Evolutionary conservation across 2,329 filamentous ascomycete genomes (phyloP), one percentile per base, ranked within the genome.

Genomic region (Colletotrichum sp.): DNA sequence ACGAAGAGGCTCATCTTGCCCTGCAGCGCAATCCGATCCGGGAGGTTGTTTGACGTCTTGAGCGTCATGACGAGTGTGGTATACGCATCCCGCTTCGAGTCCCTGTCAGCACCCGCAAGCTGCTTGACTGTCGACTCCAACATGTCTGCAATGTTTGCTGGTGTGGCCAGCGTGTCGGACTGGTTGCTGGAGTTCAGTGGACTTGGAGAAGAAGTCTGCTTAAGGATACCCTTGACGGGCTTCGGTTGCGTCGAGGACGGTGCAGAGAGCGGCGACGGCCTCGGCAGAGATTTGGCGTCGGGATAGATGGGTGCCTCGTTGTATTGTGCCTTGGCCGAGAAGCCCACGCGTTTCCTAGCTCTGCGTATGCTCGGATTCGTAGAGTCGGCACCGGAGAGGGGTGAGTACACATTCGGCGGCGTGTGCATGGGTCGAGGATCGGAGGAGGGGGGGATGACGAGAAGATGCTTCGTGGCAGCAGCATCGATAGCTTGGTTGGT

Each of bases 41-140:
- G 96, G 16, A 98, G 86, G 79, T 95, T 94, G 77, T 96, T 95
- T 73, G 96, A 98, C 8, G 94, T 91, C 82, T 95, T 95, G 79
- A 98, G 87, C 6, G 93, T 93, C 39, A 92, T 90, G 36, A 94
- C 92, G 60, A 99, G 88, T 80, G 94, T 94, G 82, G 93, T 92
- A 81, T 99, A 99, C 65, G 96, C 95, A 85, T 99, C 97, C 36
- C 97, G 85, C 79, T 94, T 94, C 15, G 92, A 93, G 73, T 92
- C 90, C 69, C 93, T 90, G 79, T 96, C 94, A 34, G 92, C 88
- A 26, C 94, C 93, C 48, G 94, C 94, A 64, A 99, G 90, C 84
- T 97, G 94, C 84, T 95, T 93, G 44, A 95, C 90, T 7, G 95
- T 92, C 1, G 95, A 98, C 80, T 98, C 95, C 78, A 99, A 86